phyloP scores from a whole-genome alignment of 1,284 basidiomycete genomes.

The Melampsora medusae region DNA sequence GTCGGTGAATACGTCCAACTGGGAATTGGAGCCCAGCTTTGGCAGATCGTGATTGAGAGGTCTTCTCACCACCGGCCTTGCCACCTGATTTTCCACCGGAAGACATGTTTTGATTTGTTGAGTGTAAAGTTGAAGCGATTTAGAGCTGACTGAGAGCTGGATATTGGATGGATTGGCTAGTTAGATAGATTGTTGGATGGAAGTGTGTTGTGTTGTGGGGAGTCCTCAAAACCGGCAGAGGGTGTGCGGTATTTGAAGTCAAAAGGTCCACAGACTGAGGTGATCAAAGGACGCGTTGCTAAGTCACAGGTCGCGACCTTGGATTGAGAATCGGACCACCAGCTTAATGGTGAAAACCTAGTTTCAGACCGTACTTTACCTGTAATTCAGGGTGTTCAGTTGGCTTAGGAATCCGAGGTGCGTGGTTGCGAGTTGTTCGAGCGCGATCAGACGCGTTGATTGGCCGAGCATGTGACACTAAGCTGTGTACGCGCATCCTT shows the following conservation, averaged over 20 bases:
- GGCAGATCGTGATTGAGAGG: constrained; percentile 68
- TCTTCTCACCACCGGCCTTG: constrained; percentile 55
- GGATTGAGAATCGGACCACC: no score
- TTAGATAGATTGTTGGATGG: no score
- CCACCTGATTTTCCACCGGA: constrained; percentile 59
- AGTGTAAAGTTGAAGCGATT: not conserved
- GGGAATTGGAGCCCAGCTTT: constrained; percentile 80
- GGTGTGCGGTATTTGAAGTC: not conserved
- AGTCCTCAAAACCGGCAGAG: not conserved
- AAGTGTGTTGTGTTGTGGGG: not conserved
- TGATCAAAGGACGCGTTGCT: no score
- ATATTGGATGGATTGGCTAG: not conserved
- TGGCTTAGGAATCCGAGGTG: not conserved
- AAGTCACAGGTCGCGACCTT: no score
- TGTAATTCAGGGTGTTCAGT: no score
- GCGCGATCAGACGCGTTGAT: constrained; percentile 4
- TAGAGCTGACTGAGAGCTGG: not conserved
- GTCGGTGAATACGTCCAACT: constrained; percentile 82
- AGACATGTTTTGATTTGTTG: constrained; percentile 37
- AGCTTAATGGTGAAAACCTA: no score
- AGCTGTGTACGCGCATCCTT: not conserved
- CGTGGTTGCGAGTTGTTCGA: not conserved
- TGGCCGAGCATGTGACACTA: not conserved
- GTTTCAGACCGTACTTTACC: no score
- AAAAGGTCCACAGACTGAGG: not conserved